Conservation (phyloP, 176 grass and related monocot species). For the Phyllostachys edulis region DNA sequence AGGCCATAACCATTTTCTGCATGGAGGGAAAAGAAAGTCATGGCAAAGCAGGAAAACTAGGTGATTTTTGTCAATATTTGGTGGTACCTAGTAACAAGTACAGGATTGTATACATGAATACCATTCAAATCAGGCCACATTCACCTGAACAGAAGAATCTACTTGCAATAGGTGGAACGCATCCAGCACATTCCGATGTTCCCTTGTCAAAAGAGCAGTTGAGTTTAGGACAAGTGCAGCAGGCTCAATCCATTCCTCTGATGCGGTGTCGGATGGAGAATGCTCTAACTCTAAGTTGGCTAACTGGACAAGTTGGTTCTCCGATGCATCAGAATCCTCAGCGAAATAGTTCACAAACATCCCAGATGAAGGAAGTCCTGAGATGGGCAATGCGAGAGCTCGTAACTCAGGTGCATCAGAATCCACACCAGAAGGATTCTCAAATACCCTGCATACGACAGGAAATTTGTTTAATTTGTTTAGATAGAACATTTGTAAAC, state of each 20-base stretch:
- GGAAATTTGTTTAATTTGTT: constrained; percentile 5
- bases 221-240: constrained; percentile 49
- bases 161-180: constrained; percentile 56
- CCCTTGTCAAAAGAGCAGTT: constrained; percentile 45
- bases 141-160: constrained; percentile 75
- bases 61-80: neutral
- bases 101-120: neutral
- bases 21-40: constrained; percentile 2
- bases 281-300: neutral
- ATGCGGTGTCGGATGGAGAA: constrained; percentile 23
- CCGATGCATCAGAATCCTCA: constrained; percentile 5
- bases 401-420: neutral
- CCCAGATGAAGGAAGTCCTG: constrained; percentile 32
- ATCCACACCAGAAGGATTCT: constrained; percentile 24
- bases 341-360: constrained; percentile 36
- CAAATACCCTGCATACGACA: constrained; percentile 40
- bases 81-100: neutral
- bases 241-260: constrained; percentile 65
- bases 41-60: neutral
- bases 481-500: neutral
- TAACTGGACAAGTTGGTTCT: constrained; percentile 15
- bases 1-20: constrained; percentile 90
- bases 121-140: neutral
- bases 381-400: constrained; percentile 25
- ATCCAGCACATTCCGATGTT: constrained; percentile 55